These are phyloP conservation scores for Diatrype stigma DNA, from an alignment of 2,329 filamentous ascomycete species.

Conservation along the genomic window DNA sequence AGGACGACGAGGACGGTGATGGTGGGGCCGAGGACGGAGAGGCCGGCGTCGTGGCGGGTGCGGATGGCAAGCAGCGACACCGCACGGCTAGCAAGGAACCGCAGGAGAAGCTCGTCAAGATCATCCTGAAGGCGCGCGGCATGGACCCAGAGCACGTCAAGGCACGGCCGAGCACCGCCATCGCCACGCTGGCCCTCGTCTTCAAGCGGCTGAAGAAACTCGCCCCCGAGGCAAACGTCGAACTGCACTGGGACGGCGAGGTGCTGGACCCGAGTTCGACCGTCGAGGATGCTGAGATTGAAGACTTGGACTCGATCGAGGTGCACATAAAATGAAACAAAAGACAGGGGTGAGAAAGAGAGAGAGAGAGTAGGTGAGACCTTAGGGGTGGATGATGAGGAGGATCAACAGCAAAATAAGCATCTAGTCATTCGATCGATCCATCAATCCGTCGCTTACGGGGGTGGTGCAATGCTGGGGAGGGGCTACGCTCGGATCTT, in stretches of 20 bases:
- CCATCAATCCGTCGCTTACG: too few relatives aligned
- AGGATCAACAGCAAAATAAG: too few relatives aligned
- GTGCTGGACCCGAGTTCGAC: constrained; percentile 55
- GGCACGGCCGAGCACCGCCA: constrained; percentile 51
- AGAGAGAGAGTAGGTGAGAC: too few relatives aligned
- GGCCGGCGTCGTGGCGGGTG: constrained; percentile 5
- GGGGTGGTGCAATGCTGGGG: too few relatives aligned
- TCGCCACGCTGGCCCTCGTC: constrained; percentile 57
- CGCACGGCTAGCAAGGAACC: constrained; percentile 14
- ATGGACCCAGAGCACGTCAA: constrained; percentile 46
- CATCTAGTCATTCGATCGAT: too few relatives aligned
- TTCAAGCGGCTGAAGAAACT: constrained; percentile 56
- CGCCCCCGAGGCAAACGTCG: constrained; percentile 47
- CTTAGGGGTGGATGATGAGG: neutral
- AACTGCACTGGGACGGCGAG: constrained; percentile 73
- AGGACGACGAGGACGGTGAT: constrained; percentile 15
- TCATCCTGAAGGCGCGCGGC: constrained; percentile 52
- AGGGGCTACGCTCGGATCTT: neutral
- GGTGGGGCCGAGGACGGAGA: constrained; percentile 2
- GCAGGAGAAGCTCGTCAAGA: constrained; percentile 33
- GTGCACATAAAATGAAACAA: constrained; percentile 63
- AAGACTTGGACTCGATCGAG: constrained; percentile 72
- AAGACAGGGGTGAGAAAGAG: too few relatives aligned
- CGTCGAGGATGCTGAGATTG: constrained; percentile 65
- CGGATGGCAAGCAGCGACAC: constrained; percentile 2